Evolutionary conservation across 1,284 basidiomycete species (phyloP).

Genomic region (Rhodotorula mucilaginosa): DNA sequence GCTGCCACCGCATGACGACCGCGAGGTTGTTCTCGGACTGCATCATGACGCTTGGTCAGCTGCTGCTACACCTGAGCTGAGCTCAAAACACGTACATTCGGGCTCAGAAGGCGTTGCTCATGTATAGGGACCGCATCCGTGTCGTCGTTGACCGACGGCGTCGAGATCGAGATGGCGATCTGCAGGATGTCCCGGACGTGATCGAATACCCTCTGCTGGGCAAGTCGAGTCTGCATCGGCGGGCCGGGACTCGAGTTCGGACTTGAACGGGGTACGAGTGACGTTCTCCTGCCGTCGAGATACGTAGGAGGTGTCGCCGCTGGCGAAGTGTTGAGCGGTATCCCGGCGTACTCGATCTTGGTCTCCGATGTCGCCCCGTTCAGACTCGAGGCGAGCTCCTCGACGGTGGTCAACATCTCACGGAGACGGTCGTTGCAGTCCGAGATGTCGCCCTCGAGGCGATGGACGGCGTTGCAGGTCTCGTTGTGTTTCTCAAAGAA

Average conservation of each 20-base stretch:
- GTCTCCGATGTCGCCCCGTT: slow-evolving; percentile 33
- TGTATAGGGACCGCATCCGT: slow-evolving; percentile 75
- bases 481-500: slow-evolving; percentile 99
- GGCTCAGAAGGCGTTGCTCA: slow-evolving; percentile 80
- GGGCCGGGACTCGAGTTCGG: slow-evolving; percentile 51
- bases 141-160: slow-evolving; percentile 82
- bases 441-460: slow-evolving; percentile 89
- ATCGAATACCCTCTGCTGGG: slow-evolving; percentile 71
- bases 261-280: not conserved
- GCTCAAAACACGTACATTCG: slow-evolving; percentile 30
- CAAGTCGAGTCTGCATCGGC: slow-evolving; percentile 72
- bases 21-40: slow-evolving; percentile 70
- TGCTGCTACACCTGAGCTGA: no score
- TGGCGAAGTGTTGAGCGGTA: slow-evolving; percentile 62
- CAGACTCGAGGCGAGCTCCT: slow-evolving; percentile 66
- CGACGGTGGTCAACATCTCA: slow-evolving; percentile 79
- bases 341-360: slow-evolving; percentile 71
- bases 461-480: slow-evolving; percentile 94
- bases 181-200: slow-evolving; percentile 80
- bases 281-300: slow-evolving; percentile 22
- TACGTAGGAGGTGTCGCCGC: slow-evolving; percentile 36
- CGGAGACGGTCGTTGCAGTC: slow-evolving; percentile 89
- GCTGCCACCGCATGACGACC: slow-evolving; percentile 76
- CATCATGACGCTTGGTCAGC: slow-evolving; percentile 55
- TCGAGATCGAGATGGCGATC: slow-evolving; percentile 75